A percentile compares a stretch with the other conserved stretches of the same genome.
phyloP scores from a whole-genome alignment of 441 rosid species.

The Lagerstroemia fauriei region DNA sequence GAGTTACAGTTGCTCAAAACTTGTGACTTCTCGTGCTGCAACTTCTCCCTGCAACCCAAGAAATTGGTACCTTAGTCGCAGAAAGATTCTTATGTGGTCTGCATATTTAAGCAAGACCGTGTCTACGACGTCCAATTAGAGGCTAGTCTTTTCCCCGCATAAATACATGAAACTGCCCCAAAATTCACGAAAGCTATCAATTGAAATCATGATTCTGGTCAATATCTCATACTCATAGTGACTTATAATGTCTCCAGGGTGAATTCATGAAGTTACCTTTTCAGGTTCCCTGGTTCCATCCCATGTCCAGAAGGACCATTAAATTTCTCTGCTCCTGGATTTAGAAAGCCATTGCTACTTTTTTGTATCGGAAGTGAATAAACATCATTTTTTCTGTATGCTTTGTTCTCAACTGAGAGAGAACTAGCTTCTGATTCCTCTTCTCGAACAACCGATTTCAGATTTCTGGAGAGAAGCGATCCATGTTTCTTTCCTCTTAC shows the following conservation, averaged over 20 bases:
- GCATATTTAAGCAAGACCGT: slow-evolving; percentile 11
- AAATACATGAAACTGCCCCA: not conserved
- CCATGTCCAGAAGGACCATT: slow-evolving; percentile 47
- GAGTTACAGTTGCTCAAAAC: slow-evolving; percentile 11
- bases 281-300: slow-evolving; percentile 55
- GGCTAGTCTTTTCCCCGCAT: not conserved
- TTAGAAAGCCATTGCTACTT: slow-evolving; percentile 39
- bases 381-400: slow-evolving; percentile 54
- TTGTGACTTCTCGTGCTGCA: not conserved
- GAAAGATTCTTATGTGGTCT: not conserved
- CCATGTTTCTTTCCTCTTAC: slow-evolving; percentile 95
- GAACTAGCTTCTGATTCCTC: slow-evolving; percentile 99
- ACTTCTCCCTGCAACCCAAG: slow-evolving; percentile 9
- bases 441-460: slow-evolving; percentile 75
- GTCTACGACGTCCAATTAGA: not conserved
- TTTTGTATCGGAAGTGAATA: slow-evolving; percentile 59
- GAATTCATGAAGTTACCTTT: slow-evolving; percentile 48
- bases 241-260: not conserved
- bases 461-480: slow-evolving; percentile 82
- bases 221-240: not conserved
- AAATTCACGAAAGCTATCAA: not conserved
- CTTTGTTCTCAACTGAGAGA: slow-evolving; percentile 76
- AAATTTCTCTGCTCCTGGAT: slow-evolving; percentile 43
- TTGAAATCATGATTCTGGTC: not conserved
- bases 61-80: not conserved